These are phyloP conservation scores for Suillus americanus DNA, from an alignment of 768 basidiomycete species.

Conservation along the genomic window DNA sequence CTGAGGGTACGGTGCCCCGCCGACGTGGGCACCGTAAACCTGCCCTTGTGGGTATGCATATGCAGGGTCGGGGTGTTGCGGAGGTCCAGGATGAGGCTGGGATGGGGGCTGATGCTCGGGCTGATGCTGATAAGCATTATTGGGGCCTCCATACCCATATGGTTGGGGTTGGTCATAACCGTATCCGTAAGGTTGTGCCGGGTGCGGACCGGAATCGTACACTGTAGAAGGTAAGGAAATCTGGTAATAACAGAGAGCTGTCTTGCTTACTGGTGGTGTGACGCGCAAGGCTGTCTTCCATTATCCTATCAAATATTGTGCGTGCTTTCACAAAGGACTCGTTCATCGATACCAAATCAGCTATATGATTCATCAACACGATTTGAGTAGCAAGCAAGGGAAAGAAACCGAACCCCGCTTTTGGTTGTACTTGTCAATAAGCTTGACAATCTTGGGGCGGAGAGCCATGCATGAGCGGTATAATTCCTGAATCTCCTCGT, in stretches of 20 bases:
- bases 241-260: background rate
- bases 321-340: conserved; percentile 89
- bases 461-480: conserved; percentile 89
- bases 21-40: conserved; percentile 17
- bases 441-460: conserved; percentile 91
- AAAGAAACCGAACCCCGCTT: conserved; percentile 57
- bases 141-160: conserved; percentile 41
- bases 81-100: conserved; percentile 22
- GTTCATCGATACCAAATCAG: conserved; percentile 93
- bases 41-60: conserved; percentile 28
- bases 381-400: background rate
- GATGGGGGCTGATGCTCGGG: conserved; percentile 31
- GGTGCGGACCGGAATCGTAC: conserved; percentile 45
- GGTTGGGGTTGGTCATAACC: conserved; percentile 37
- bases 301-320: conserved; percentile 89
- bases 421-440: conserved; percentile 97
- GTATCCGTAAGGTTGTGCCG: conserved; percentile 25
- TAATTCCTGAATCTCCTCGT: conserved; percentile 89
- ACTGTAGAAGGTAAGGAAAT: conserved; percentile 34
- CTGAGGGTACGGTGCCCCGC: conserved; percentile 1
- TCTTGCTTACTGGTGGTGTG: conserved; percentile 57
- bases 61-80: conserved; percentile 25
- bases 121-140: conserved; percentile 46
- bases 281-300: conserved; percentile 83
- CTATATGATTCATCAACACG: conserved; percentile 37